Conservation (phyloP, 1,139 yeast species). For the Pneumocystis carinii region DNA sequence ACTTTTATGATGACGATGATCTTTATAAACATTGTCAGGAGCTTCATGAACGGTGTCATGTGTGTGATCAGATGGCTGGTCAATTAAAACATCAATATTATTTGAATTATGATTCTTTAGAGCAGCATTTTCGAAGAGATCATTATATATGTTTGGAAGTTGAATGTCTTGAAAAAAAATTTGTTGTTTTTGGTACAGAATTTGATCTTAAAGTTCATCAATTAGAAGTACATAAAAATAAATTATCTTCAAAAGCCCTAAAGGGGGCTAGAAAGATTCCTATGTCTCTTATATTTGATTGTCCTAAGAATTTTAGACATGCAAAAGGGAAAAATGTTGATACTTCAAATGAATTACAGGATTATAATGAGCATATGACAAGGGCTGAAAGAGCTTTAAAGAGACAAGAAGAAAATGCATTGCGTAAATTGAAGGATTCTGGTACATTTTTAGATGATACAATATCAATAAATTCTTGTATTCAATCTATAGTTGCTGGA, state of each 20-base stretch:
- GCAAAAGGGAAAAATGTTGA: conserved; percentile 4
- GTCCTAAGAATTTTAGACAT: conserved; percentile 6
- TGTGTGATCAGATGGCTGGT: conserved; percentile 60
- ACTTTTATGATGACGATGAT: conserved; percentile 86
- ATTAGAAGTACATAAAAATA: conserved; percentile 63
- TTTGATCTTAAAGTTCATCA: conserved; percentile 79
- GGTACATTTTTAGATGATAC: neutral
- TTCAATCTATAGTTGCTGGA: neutral
- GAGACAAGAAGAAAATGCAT: neutral
- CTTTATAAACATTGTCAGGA: conserved; percentile 68
- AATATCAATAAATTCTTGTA: neutral
- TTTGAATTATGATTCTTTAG: conserved; percentile 56
- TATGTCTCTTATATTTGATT: conserved; percentile 8
- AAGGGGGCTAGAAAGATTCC: conserved; percentile 9
- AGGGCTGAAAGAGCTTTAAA: neutral
- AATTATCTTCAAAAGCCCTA: conserved; percentile 10
- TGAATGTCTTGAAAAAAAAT: conserved; percentile 72
- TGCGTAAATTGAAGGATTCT: neutral
- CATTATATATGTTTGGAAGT: conserved; percentile 75
- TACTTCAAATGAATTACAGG: conserved; percentile 1
- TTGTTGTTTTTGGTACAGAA: conserved; percentile 81
- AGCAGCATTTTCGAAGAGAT: conserved; percentile 52
- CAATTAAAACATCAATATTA: conserved; percentile 58
- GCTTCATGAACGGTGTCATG: conserved; percentile 73
- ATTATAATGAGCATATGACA: neutral